A percentile compares a stretch with the other conserved stretches of the same genome.
phyloP scores from a whole-genome alignment of 2,329 filamentous ascomycete species.

The Monosporascus sp. region DNA sequence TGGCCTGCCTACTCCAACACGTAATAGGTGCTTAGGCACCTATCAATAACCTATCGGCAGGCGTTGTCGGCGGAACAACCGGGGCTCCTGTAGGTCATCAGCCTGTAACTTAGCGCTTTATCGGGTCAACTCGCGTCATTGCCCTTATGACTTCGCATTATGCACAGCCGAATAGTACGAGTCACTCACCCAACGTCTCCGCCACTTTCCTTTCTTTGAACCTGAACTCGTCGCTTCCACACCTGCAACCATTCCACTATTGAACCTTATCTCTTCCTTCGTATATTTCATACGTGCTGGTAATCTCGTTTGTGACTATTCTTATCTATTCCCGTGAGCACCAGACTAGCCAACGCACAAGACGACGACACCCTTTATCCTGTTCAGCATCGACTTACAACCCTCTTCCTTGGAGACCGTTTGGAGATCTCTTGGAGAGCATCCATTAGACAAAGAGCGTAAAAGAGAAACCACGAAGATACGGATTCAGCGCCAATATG shows the following conservation, averaged over 20 bases:
- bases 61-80: not conserved
- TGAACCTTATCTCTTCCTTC: too few species aligned
- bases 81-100: not conserved
- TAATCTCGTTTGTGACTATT: too few species aligned
- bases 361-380: not conserved
- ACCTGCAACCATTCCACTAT: too few species aligned
- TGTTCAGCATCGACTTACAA: not conserved
- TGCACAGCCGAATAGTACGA: not conserved
- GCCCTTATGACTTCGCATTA: not conserved
- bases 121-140: not conserved
- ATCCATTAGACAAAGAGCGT: not conserved
- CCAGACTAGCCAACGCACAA: not conserved
- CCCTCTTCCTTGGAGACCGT: not conserved
- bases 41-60: not conserved
- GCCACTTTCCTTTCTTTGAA: too few species aligned
- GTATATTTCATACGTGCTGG: too few species aligned
- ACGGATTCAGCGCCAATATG: slow-evolving; percentile 17
- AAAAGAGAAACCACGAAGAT: not conserved
- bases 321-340: too few species aligned
- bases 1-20: too few species aligned
- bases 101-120: not conserved
- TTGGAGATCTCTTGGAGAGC: not conserved
- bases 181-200: not conserved
- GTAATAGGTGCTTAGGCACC: not conserved
- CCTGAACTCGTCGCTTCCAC: too few species aligned